Evolutionary conservation across 2,329 filamentous ascomycete species (phyloP).

Genomic region (Beauveria sp.): DNA sequence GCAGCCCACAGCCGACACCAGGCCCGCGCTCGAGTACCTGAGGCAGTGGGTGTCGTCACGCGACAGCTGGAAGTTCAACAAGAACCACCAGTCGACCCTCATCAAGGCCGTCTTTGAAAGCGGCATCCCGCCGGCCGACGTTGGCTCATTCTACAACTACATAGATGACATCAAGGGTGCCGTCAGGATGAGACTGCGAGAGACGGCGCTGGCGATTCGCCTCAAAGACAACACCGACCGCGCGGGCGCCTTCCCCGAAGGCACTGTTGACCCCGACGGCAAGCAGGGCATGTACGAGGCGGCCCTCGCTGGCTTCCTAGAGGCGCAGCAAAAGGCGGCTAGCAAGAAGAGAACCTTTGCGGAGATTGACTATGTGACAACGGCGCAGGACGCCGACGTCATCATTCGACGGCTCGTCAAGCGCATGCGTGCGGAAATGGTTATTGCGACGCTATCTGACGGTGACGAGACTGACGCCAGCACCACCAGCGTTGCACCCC

Average conservation of each 20-base stretch:
- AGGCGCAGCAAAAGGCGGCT: slow-evolving; percentile 20
- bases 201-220: slow-evolving; percentile 57
- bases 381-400: slow-evolving; percentile 39
- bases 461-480: slow-evolving; percentile 33
- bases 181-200: slow-evolving; percentile 59
- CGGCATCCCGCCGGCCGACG: slow-evolving; percentile 62
- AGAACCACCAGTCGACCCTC: slow-evolving; percentile 78
- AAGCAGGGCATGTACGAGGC: slow-evolving; percentile 47
- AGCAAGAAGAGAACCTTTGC: slow-evolving; percentile 41
- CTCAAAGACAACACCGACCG: slow-evolving; percentile 47
- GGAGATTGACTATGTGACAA: slow-evolving; percentile 44
- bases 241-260: slow-evolving; percentile 39
- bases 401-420: slow-evolving; percentile 51
- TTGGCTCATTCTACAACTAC: slow-evolving; percentile 66
- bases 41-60: slow-evolving; percentile 64
- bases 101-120: slow-evolving; percentile 75
- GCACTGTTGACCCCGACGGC: slow-evolving; percentile 40
- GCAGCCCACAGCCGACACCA: slow-evolving; percentile 37
- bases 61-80: slow-evolving; percentile 88
- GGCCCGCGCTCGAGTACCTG: slow-evolving; percentile 68
- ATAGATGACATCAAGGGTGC: slow-evolving; percentile 71
- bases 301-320: slow-evolving; percentile 43
- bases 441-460: slow-evolving; percentile 48
- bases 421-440: slow-evolving; percentile 54
- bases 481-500: slow-evolving; percentile 15